Evolutionary conservation across 768 basidiomycete genomes (phyloP).

Genomic region (Mycena chlorophos): DNA sequence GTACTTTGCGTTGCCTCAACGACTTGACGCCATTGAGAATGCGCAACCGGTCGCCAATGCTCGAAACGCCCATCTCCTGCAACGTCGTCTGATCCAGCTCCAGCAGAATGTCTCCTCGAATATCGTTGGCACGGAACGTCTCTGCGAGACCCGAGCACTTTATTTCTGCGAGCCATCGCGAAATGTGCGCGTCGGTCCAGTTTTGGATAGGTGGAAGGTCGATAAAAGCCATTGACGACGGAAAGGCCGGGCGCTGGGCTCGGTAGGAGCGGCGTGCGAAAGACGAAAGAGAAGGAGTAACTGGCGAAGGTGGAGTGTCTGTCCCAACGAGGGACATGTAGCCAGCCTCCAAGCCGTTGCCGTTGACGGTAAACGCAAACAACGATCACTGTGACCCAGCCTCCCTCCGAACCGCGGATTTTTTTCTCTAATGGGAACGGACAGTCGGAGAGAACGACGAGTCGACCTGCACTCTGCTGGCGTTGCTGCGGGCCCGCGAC

Average conservation of each 20-base stretch:
- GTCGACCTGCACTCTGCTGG: too few relatives aligned
- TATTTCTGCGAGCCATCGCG: constrained; percentile 76
- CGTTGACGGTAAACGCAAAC: too few relatives aligned
- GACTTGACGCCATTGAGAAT: constrained; percentile 83
- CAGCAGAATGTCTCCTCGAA: constrained; percentile 86
- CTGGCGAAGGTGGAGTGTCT: constrained; percentile 34
- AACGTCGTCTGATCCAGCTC: constrained; percentile 87
- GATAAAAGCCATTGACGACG: constrained; percentile 35
- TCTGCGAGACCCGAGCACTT: constrained; percentile 69
- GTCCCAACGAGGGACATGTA: too few relatives aligned
- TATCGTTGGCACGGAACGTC: constrained; percentile 83
- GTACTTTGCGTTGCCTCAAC: constrained; percentile 53
- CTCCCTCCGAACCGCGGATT: too few relatives aligned
- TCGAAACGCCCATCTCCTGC: constrained; percentile 86
- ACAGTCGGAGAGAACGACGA: too few relatives aligned
- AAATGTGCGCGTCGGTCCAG: constrained; percentile 74
- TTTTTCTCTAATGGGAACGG: too few relatives aligned
- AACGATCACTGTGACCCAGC: too few relatives aligned
- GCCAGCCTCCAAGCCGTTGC: too few relatives aligned
- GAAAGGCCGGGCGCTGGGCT: constrained; percentile 45
- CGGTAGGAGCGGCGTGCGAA: constrained; percentile 37
- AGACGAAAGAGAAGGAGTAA: constrained; percentile 37
- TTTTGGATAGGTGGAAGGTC: constrained; percentile 63
- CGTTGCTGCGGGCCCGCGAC: too few relatives aligned
- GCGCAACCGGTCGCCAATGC: constrained; percentile 89